Evolutionary conservation across 352 stramenopile genomes (phyloP), one percentile per base, ranked within the genome.

Genomic region (Pythium sp.): DNA sequence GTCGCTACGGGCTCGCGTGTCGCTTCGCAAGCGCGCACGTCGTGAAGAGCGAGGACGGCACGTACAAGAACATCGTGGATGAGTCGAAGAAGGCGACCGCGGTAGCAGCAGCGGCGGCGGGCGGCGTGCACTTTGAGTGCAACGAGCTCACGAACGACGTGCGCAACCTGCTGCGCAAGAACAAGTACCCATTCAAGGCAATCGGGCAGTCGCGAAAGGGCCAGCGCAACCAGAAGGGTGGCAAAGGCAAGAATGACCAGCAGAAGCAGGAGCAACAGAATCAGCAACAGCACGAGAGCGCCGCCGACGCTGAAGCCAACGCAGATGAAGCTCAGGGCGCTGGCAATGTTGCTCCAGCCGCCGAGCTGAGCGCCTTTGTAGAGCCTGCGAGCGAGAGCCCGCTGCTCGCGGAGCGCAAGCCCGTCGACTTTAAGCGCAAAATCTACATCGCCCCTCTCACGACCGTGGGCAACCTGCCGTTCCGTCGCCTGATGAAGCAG

Each of bases 401-500:
- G 14, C 62, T 91, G 51, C 55, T 89, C 5, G 58, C 82, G 0
- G 91, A 97, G 70, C 89, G 89, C 57, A 96, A 98, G 68, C 87
- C 94, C 0, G 88, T 99, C 58, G 95, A 99, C 72, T 99, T 99
- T 70, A 89, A 96, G 56, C 90, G 92, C 67, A 99, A 99, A 78
- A 97, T 99, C 30, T 99, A 99, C 81, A 82, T 99, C 28, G 98
- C 97, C 11, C 98, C 98, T 9, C 87, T 99, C 18, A 99, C 98
- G 32, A 99, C 98, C 1, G 97, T 99, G 1, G 98, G 98, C n/a
- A 99, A 99, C 75, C 74, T 99, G 30, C 98, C 98, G 5, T 99
- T 99, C 82, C 93, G 98, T 57, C 87, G 97, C 5, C 85, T 99
- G 55, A 84, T 99, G 78, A 99, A 99, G 84, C 83, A 98, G 58